phyloP scores from a whole-genome alignment of 441 rosid genomes.

The Rhodomyrtus psidioides region DNA sequence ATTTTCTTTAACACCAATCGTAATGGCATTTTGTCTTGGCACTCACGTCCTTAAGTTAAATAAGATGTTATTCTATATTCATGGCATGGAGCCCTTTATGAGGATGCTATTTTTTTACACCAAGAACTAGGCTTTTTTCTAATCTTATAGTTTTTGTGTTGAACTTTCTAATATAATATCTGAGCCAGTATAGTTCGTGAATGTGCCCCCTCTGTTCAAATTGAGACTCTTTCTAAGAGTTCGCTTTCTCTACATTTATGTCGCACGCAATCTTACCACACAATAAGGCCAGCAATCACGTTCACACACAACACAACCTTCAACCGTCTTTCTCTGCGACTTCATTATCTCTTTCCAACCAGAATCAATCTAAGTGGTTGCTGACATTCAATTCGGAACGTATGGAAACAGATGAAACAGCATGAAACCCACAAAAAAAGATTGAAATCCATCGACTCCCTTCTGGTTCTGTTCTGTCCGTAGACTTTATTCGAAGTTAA shows the following conservation, averaged over 20 bases:
- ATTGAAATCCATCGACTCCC: background rate
- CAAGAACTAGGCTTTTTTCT: background rate
- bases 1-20: background rate
- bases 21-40: background rate
- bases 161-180: too few relatives aligned
- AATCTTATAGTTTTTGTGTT: background rate
- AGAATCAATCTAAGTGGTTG: background rate
- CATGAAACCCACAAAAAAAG: background rate
- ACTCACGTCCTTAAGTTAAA: background rate
- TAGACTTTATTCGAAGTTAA: background rate
- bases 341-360: background rate
- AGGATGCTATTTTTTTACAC: background rate
- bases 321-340: background rate
- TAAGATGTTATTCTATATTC: background rate
- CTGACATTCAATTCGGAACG: background rate
- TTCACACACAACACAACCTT: background rate
- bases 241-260: background rate
- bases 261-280: background rate
- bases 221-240: too few relatives aligned
- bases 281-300: background rate
- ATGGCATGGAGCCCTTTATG: background rate
- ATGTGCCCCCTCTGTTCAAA: too few relatives aligned
- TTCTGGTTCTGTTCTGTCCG: background rate
- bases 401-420: background rate
- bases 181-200: too few relatives aligned